phyloP scores from a whole-genome alignment of 2,329 filamentous ascomycete genomes.

The Juglanconis oblonga region DNA sequence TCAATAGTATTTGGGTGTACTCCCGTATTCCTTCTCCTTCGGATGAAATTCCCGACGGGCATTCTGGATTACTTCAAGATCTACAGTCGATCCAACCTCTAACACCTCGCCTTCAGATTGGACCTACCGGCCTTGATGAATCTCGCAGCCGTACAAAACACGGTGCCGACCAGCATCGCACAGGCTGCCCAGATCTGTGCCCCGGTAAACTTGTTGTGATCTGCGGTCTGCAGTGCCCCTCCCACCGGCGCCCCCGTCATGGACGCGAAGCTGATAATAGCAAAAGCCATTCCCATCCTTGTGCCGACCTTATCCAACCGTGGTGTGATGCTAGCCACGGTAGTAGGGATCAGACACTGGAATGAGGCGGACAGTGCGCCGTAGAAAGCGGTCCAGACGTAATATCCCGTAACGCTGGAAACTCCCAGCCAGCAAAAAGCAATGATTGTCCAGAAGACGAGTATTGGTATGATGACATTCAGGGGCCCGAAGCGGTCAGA shows the following conservation, averaged over 20 bases:
- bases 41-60: neutral
- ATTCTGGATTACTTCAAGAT: neutral
- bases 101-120: constrained; percentile 1
- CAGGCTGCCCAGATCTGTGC: constrained; percentile 30
- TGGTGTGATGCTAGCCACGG: constrained; percentile 30
- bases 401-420: constrained; percentile 24
- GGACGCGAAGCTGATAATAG: constrained; percentile 27
- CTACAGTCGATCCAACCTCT: neutral
- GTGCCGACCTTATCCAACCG: constrained; percentile 31
- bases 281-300: constrained; percentile 33
- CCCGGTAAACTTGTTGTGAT: constrained; percentile 23
- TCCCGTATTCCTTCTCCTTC: too few species aligned
- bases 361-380: constrained; percentile 30
- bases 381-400: constrained; percentile 31
- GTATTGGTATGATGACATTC: constrained; percentile 29
- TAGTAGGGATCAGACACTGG: constrained; percentile 31
- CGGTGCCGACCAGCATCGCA: constrained; percentile 22
- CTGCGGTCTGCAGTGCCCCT: constrained; percentile 28
- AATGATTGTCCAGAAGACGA: constrained; percentile 27
- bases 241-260: constrained; percentile 33
- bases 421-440: constrained; percentile 34
- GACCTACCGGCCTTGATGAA: constrained; percentile 8
- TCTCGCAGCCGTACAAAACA: constrained; percentile 15
- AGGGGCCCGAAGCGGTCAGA: constrained; percentile 32
- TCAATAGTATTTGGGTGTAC: too few species aligned